Evolutionary conservation across 2,329 filamentous ascomycete genomes (phyloP), one percentile per base, ranked within the genome.

Genomic region (Penicillium sp.): DNA sequence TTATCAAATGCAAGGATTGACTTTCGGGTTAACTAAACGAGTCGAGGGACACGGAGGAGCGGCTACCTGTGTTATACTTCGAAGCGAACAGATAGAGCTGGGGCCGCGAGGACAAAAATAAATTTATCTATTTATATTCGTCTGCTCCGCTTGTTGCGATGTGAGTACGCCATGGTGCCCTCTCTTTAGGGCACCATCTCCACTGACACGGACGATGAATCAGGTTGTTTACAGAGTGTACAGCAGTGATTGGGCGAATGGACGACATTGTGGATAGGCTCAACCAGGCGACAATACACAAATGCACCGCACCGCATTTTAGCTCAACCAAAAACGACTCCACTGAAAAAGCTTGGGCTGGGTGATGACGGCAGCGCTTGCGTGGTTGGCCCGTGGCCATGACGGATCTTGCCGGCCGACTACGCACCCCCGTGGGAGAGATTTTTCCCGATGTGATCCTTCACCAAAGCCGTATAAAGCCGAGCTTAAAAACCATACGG

Each of bases 261-360:
- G 25, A 11, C 2, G 22, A 25, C 25, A 46, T 42, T 16, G 35
- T 19, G 28, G 57, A 49, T 52, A 43, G 30, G 19, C 28, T 26
- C 28, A 38, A 7, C 45, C 38, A 55, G 16, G 13, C 6, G 40
- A 62, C 14, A 46, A 48, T 52, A 40, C 56, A 52, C 30, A 58
- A 45, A 4, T 28, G 25, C 25, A 57, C 30, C 33, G 46, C 4
- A 25, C n/a, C 10, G 38, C 25, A 33, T 26, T 48, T 56, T 3
- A 49, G 45, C 56, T 54, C 14, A 45, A 58, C n/a, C 28, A 53
- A 52, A 22, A 13, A 52, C 22, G 60, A 49, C 55, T 57, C 58
- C 60, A 61, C 52, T 40, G 2, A 58, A 63, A 65, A 63, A 63
- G 63, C 60, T 65, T 63, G 60, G 63, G 52, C 59, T 59, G 60